A percentile compares a stretch with the other conserved stretches of the same genome.
Conservation (phyloP, 139 green algal genomes). For the Coelastrella sp. region DNA sequence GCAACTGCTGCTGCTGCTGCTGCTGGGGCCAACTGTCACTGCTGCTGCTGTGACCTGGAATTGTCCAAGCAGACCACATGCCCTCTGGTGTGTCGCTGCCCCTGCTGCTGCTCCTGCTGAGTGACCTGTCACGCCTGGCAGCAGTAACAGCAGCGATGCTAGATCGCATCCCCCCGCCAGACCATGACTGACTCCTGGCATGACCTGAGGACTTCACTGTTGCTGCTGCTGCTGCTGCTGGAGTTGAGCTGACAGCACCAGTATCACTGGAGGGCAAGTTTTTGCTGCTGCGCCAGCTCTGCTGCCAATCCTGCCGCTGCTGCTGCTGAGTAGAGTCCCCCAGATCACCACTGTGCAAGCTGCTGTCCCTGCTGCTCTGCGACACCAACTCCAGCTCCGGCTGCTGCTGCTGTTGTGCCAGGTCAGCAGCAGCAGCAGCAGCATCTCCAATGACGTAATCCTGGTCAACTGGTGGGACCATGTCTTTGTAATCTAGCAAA, state of each 20-base stretch:
- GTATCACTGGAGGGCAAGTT: too few relatives aligned
- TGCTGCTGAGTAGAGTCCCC: not conserved
- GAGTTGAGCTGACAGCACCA: not conserved
- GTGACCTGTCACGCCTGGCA: not conserved
- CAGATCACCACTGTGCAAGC: not conserved
- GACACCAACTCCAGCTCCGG: not conserved
- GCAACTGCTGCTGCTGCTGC: slow-evolving; percentile 40
- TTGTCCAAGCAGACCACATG: not conserved
- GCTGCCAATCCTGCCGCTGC: not conserved
- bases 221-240: slow-evolving; percentile 26
- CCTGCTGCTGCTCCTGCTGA: not conserved
- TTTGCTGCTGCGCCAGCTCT: too few relatives aligned
- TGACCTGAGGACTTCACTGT: not conserved
- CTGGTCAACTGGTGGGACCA: slow-evolving; percentile 6
- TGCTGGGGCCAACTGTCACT: not conserved
- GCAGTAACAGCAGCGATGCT: not conserved
- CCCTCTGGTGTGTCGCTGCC: not conserved
- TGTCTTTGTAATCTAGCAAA: slow-evolving; percentile 7
- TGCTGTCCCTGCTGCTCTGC: not conserved
- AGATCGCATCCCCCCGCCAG: not conserved
- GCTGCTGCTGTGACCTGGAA: not conserved
- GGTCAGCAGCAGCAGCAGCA: not conserved
- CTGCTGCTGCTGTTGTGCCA: slow-evolving; percentile 30
- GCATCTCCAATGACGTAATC: not conserved
- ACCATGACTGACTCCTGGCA: slow-evolving; percentile 26